Conservation (phyloP, 1,284 basidiomycete genomes). For the Filobasidium uniguttulatum region DNA sequence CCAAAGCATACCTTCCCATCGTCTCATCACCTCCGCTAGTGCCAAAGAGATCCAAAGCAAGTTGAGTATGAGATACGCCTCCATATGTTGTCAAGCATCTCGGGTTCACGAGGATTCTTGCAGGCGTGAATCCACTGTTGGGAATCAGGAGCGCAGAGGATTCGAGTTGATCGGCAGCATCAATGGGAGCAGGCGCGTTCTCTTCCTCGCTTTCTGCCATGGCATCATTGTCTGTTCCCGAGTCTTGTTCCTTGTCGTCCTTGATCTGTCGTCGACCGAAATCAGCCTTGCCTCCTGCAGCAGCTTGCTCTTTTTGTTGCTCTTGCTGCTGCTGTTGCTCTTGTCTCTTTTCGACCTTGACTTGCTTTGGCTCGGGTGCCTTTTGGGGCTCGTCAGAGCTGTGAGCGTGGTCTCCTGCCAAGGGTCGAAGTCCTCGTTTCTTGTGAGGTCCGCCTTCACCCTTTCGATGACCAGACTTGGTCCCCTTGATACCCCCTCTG, state of each 20-base stretch:
- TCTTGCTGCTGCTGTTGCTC: conserved; percentile 11
- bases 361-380: not conserved
- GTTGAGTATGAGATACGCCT: conserved; percentile 80
- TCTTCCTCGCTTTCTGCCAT: conserved; percentile 48
- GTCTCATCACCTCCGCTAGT: conserved; percentile 35
- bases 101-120: conserved; percentile 81
- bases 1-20: conserved; percentile 59
- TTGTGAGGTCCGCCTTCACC: conserved; percentile 14
- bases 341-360: not conserved
- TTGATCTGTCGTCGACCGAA: conserved; percentile 9
- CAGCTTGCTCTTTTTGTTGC: conserved; percentile 16
- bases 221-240: conserved; percentile 76
- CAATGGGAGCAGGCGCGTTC: conserved; percentile 31
- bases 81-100: conserved; percentile 92
- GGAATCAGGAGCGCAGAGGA: conserved; percentile 50
- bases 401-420: not conserved
- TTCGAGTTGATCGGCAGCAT: conserved; percentile 28
- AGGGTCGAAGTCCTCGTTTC: conserved; percentile 13
- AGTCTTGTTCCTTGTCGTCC: conserved; percentile 47
- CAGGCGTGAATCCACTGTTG: conserved; percentile 74
- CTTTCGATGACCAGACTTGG: conserved; percentile 10
- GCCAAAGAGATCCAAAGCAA: conserved; percentile 81
- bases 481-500: conserved; percentile 47
- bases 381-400: not conserved
- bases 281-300: conserved; percentile 41